Evolutionary conservation across 2,329 filamentous ascomycete species (phyloP), one percentile per base, ranked within the genome.

Genomic region (Taxawa tesnikishii): DNA sequence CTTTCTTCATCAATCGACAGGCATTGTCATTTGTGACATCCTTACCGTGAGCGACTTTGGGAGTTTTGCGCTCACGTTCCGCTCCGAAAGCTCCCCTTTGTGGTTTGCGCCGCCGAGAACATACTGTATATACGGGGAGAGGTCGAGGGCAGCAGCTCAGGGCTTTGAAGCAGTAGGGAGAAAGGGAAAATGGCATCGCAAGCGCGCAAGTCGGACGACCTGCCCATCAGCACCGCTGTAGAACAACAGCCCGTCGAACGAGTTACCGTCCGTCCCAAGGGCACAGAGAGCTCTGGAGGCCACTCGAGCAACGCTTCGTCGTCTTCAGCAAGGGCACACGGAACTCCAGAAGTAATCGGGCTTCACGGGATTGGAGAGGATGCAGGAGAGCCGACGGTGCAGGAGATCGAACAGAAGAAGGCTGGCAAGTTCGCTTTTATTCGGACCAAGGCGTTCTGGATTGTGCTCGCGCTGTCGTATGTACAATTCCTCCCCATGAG

Each of bases 391-490:
- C 40, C 47, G 25, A 46, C 48, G 15, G 41, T 50, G 6, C 56
- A 57, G 17, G 46, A 53, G 31, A 41, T 56, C 33, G 65, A 66
- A 35, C 40, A 50, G 37, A 56, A 44, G 27, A 58, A 56, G 36
- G 60, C 62, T 42, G 55, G 62, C 4, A 66, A 62, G 43, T 69
- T 77, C 43, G 62, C 79, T 26, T 96, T 90, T 60, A 65, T 96
- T 41, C 70, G 68, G 45, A 94, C 87, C 8, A 68, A 68, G 49
- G 83, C 94, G 53, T 96, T 98, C 54, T 96, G 84, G 73, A 63
- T 83, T 44, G 75, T 93, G 26, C 65, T 96, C 46, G 38, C 74
- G 29, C 62, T 96, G 10, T 51, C 19, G 19, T 23, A 23, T n/a
- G 19, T 23, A 23, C n/a, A 8, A 8, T 19, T 27, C 8, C 15